phyloP scores from a whole-genome alignment of 768 basidiomycete species.

The Nidularia pulvinata region DNA sequence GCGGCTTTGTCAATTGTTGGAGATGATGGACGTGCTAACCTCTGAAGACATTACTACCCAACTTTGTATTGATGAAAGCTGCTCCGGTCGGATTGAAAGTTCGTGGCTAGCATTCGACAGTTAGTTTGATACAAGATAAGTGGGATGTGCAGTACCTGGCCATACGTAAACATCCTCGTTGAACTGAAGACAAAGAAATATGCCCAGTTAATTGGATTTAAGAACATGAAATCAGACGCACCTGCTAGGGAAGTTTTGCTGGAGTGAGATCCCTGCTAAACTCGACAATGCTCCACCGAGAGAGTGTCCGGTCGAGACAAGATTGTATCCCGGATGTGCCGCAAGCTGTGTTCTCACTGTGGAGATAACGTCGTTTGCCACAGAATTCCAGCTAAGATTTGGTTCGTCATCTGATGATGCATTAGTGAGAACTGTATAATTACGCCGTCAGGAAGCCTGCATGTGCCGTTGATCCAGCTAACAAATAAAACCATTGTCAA shows the following conservation, averaged over 20 bases:
- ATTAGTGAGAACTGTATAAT: constrained; percentile 10
- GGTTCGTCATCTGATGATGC: background rate
- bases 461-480: constrained; percentile 44
- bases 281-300: constrained; percentile 52
- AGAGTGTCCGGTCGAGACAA: constrained; percentile 53
- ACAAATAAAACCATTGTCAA: background rate
- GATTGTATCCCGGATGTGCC: constrained; percentile 29
- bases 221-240: constrained; percentile 5
- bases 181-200: constrained; percentile 51
- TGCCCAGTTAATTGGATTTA: constrained; percentile 20
- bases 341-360: constrained; percentile 32
- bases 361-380: constrained; percentile 35
- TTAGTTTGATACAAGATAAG: constrained; percentile 31
- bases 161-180: constrained; percentile 40
- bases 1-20: background rate
- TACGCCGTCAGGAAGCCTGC: constrained; percentile 48
- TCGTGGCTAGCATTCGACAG: constrained; percentile 2
- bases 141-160: background rate
- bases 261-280: constrained; percentile 44
- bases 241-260: constrained; percentile 36
- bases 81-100: constrained; percentile 28
- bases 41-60: constrained; percentile 38
- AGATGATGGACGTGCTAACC: constrained; percentile 23
- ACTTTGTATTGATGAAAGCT: constrained; percentile 37
- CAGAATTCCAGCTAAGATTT: constrained; percentile 46